Evolutionary conservation across 2,329 filamentous ascomycete genomes (phyloP), one percentile per base, ranked within the genome.

Genomic region (Ceratocystis papillata): DNA sequence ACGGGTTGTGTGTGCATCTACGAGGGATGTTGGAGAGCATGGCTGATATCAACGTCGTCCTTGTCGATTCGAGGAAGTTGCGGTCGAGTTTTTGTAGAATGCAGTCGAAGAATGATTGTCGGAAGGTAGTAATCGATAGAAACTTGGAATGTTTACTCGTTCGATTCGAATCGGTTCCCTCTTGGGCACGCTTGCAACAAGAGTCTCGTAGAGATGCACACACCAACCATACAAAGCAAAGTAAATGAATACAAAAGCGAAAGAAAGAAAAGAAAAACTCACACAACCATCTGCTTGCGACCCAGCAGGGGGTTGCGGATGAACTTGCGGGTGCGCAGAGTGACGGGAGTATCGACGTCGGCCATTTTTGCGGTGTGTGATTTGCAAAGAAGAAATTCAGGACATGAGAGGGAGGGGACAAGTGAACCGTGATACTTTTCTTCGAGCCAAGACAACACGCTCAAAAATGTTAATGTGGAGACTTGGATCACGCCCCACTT

Each of bases 281-380:
- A 96, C 93, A 96, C 89, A 82, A 96, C 93, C 90, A 97, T 96
- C 88, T 97, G 93, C 87, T 96, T 96, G 80, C 93, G 89, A 79
- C 88, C 90, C 78, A 99, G 88, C 77, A 99, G 90, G 80, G 94
- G 90, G 87, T 99, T 99, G 84, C 92, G 90, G 83, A 97, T 95
- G 89, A 99, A 99, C 86, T 97, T 97, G 89, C 94, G 93, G 81
- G 94, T 99, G 84, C 94, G 87, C 82, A 92, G 82, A 76, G 88
- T 91, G 78, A 91, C 87, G 77, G 87, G 81, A 75, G 80, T 80
- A 78, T 90, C 87, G 77, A 81, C 80, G 81, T 92, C 89, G 81
- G 92, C 89, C 93, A 96, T 96, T 80, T 81, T 95, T 83, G 81
- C 81, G 80, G 76, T 79, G 57, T 46, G 55, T 64, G 65, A 63